A percentile compares a stretch with the other conserved stretches of the same genome.
phyloP scores from a whole-genome alignment of 257 asterid species.

The Nicotiana attenuata region DNA sequence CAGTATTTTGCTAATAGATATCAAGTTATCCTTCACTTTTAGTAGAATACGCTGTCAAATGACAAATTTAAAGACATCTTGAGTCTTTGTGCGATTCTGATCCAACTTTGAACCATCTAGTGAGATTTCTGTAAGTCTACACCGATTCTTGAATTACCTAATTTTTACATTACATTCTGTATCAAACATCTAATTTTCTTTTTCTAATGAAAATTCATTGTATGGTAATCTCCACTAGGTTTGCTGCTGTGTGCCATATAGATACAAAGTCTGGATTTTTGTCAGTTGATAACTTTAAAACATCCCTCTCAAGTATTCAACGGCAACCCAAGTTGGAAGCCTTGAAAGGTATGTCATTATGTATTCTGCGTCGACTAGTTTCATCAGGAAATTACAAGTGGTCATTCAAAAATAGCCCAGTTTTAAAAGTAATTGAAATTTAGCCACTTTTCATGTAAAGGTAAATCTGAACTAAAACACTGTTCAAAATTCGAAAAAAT shows the following conservation, averaged over 20 bases:
- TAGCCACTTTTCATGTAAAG: too few species aligned
- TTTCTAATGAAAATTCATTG: constrained; percentile 14
- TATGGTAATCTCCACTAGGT: constrained; percentile 32
- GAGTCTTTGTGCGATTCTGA: constrained; percentile 56
- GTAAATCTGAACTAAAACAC: too few species aligned
- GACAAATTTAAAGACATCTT: constrained; percentile 53
- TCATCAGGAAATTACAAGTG: too few species aligned
- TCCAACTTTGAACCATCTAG: constrained; percentile 59
- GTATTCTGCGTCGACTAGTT: not conserved
- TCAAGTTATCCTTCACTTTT: constrained; percentile 47
- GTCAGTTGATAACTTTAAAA: constrained; percentile 59
- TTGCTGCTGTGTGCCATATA: too few species aligned
- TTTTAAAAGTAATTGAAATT: too few species aligned
- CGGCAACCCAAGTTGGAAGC: constrained; percentile 85
- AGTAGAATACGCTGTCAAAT: constrained; percentile 59
- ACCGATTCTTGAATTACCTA: too few species aligned
- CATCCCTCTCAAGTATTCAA: constrained; percentile 59
- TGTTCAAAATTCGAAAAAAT: too few species aligned
- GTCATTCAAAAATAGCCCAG: too few species aligned
- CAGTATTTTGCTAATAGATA: not conserved
- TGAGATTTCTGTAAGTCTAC: constrained; percentile 70
- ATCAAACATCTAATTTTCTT: not conserved
- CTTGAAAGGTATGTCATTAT: constrained; percentile 50
- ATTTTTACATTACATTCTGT: not conserved
- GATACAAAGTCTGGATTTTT: constrained; percentile 53